These are phyloP conservation scores for Chaetomium olivaceum DNA, from an alignment of 2,329 filamentous ascomycete genomes.

Conservation along the genomic window DNA sequence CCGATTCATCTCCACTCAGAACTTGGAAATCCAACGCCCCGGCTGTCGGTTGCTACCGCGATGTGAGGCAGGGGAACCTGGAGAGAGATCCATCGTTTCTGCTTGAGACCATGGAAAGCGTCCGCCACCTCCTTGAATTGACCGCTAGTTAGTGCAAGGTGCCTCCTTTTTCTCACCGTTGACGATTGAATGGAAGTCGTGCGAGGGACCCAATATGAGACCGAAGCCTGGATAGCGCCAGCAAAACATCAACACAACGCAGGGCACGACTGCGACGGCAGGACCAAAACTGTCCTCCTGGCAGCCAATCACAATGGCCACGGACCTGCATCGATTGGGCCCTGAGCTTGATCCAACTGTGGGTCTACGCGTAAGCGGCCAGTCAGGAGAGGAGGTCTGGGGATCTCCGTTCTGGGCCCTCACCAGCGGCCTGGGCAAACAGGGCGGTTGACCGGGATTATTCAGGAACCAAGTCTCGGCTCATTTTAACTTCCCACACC, in stretches of 20 bases:
- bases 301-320: constrained; percentile 19
- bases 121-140: background rate
- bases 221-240: background rate
- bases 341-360: constrained; percentile 12
- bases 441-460: constrained; percentile 15
- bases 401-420: constrained; percentile 24
- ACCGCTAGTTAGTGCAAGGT: background rate
- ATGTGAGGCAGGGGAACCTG: background rate
- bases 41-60: background rate
- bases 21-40: background rate
- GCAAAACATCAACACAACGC: constrained; percentile 2
- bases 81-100: background rate
- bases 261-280: background rate
- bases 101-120: background rate
- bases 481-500: constrained; percentile 26
- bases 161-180: background rate
- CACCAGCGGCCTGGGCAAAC: constrained; percentile 1
- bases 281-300: background rate
- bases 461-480: constrained; percentile 18
- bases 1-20: background rate
- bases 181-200: background rate
- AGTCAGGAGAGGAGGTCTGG: constrained; percentile 9
- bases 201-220: background rate
- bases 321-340: constrained; percentile 27
- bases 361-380: constrained; percentile 3